phyloP scores from a whole-genome alignment of 2,329 filamentous ascomycete species.

The Aureobasidium sp. region DNA sequence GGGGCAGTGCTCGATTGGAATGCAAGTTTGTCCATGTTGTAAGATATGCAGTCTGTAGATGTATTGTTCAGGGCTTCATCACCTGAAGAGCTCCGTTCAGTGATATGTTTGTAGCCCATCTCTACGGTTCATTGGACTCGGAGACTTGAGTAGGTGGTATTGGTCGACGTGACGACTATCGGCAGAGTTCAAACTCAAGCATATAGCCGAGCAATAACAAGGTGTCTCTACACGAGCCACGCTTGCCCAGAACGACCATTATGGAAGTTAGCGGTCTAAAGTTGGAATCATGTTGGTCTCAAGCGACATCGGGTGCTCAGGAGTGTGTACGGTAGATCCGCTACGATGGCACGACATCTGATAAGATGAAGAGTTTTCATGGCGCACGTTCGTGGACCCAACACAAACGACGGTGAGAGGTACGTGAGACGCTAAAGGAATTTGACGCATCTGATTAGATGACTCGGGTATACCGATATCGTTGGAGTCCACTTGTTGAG shows the following conservation, averaged over 20 bases:
- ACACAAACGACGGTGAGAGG: neutral
- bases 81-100: neutral
- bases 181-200: neutral
- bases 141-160: neutral
- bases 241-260: neutral
- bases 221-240: neutral
- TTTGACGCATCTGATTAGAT: conserved; percentile 4
- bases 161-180: neutral
- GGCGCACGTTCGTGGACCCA: neutral
- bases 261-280: neutral
- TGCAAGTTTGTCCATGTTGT: neutral
- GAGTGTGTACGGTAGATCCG: neutral
- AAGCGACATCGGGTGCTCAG: neutral
- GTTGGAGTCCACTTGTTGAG: neutral
- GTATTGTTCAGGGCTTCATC: neutral
- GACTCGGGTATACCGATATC: neutral
- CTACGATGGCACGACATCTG: conserved; percentile 7
- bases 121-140: neutral
- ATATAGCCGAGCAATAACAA: neutral
- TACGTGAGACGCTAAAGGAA: neutral
- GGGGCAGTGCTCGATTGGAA: neutral
- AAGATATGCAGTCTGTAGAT: neutral
- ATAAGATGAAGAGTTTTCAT: conserved; percentile 11
- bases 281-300: neutral
- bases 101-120: neutral